Percentiles rank a stretch among this genome's conserved stretches.
phyloP scores from a whole-genome alignment of 2,329 filamentous ascomycete genomes.

The Byssoonygena ceratinophila region DNA sequence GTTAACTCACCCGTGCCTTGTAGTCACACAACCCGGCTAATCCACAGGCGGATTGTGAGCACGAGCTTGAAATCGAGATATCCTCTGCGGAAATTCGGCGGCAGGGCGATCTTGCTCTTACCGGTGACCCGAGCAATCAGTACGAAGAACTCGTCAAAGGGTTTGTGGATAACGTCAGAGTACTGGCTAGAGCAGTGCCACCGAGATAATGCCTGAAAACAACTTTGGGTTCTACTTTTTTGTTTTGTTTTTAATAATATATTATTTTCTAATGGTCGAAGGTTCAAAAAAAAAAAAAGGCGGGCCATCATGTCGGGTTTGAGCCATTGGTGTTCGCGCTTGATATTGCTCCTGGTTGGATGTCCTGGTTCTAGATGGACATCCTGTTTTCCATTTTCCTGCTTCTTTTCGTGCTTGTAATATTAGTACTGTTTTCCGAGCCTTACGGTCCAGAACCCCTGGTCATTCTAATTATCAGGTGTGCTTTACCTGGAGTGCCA shows the following conservation, averaged over 20 bases:
- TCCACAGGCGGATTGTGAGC: slow-evolving; percentile 19
- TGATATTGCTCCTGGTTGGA: no score
- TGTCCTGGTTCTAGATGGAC: no score
- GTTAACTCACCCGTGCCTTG: no score
- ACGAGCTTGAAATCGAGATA: slow-evolving; percentile 42
- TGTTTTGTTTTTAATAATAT: neutral
- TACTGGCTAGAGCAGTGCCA: slow-evolving; percentile 36
- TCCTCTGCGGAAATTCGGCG: slow-evolving; percentile 37
- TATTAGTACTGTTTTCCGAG: no score
- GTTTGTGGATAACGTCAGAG: slow-evolving; percentile 41
- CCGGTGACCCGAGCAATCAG: slow-evolving; percentile 31
- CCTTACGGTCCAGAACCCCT: no score
- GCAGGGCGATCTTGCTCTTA: slow-evolving; percentile 35
- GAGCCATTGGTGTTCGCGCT: no score
- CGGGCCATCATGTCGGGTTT: no score
- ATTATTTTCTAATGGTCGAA: neutral
- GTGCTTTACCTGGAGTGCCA: no score
- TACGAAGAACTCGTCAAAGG: slow-evolving; percentile 40
- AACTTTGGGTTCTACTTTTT: neutral
- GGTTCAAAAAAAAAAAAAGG: neutral
- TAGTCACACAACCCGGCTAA: neutral
- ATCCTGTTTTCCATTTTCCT: no score
- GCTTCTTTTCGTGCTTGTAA: no score
- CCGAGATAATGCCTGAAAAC: neutral
- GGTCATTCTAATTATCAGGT: no score